These are phyloP conservation scores for Globisporangium orthogonon DNA, from an alignment of 352 stramenopile species.

Conservation along the genomic window DNA sequence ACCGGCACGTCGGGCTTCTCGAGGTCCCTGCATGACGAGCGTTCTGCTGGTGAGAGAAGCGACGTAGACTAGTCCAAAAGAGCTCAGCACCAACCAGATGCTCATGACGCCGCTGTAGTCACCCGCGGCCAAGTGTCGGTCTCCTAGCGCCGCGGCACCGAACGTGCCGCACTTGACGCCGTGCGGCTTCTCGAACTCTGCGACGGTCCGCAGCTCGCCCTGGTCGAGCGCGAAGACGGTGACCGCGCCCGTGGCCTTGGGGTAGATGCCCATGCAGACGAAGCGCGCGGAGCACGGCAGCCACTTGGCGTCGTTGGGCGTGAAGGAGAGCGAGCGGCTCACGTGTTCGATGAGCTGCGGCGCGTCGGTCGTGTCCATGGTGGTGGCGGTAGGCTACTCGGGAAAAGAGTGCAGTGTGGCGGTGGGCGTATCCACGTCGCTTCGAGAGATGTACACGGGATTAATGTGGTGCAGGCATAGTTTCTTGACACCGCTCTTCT, in stretches of 20 bases:
- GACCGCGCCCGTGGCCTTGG: conserved; percentile 89
- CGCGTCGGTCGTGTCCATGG: conserved; percentile 94
- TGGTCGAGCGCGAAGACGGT: conserved; percentile 90
- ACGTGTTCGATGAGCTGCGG: conserved; percentile 97
- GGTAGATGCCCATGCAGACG: conserved; percentile 90
- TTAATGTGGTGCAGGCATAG: too few species aligned
- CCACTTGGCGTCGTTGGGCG: conserved; percentile 93
- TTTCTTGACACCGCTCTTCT: too few species aligned
- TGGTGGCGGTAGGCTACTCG: background rate
- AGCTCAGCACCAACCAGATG: too few species aligned
- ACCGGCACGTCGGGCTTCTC: conserved; percentile 73
- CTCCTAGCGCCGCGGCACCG: conserved; percentile 86
- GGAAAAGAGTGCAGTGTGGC: background rate
- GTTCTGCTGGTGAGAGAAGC: background rate
- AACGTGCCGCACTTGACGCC: conserved; percentile 97
- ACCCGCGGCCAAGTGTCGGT: conserved; percentile 82
- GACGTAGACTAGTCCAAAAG: too few species aligned
- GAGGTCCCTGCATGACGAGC: conserved; percentile 51
- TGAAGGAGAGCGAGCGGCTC: conserved; percentile 90
- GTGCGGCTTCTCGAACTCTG: conserved; percentile 74
- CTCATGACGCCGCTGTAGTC: conserved; percentile 76
- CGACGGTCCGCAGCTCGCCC: conserved; percentile 68
- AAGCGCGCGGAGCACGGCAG: conserved; percentile 93
- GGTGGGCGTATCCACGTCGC: background rate
- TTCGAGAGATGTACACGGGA: background rate